Base-by-base conservation (phyloP, 1,284 basidiomycete species). In the Ganoderma multipileum region DNA sequence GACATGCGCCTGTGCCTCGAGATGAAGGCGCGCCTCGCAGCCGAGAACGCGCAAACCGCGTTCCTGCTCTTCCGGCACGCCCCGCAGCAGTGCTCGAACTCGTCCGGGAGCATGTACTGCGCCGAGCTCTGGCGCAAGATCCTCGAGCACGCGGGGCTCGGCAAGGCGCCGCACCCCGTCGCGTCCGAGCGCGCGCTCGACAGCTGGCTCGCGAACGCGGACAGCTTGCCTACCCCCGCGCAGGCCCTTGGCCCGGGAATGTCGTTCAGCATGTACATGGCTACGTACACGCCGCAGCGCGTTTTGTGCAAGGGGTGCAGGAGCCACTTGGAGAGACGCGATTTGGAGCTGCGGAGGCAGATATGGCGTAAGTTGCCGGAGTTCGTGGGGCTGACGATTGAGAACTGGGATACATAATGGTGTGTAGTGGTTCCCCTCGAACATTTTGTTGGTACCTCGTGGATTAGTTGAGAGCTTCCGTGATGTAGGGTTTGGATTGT, bases 101-200 rank as follows among this genome's bases (percentile, higher is more conserved):
- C 66, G 28, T 6, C 36, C n/a, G 61, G 33, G 14, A 16, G 23
- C 26, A 36, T 20, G 41, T 28, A 18, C 38, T 67, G 66, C 61
- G 42, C 23, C 1, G 66, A 67, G 20, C 12, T 63, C 44, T 8
- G 59, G 23, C 60, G 68, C 9, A 23, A 38, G n/a, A 26, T 69
- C 23, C 59, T 63, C 55, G 68, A 69, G 26, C 44, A 63, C 42
- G 44, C 61, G 3, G 54, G 61, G 23, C 11, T 50, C 26, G 26
- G 41, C 6, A 63, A 63, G 55, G 60, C 42, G 42, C 64, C 64
- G 60, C 68, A 58, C 28, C 23, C 42, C 28, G 28, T 69, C 64
- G 50, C 61, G 28, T 69, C 61, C 11, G 60, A 42, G 44, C 64
- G 61, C 36, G 64, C 61, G 36, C 68, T 69, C n/a, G 64, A 69